Conservation (phyloP, 2,329 filamentous ascomycete genomes). For the Penicillium capsulatum region DNA sequence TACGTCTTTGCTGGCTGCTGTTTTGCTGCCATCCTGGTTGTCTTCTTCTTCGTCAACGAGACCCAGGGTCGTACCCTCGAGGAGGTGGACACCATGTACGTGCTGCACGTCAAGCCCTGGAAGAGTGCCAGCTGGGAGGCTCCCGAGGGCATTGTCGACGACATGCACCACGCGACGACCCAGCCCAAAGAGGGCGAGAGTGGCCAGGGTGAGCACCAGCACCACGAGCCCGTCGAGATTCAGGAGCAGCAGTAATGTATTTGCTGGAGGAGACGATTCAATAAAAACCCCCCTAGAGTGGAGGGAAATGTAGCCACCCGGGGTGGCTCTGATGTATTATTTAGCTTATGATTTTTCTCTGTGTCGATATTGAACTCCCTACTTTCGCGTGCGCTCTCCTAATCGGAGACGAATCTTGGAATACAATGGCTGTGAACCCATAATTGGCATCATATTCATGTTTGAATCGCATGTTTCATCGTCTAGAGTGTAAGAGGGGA, state of each 20-base stretch:
- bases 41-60: constrained; percentile 76
- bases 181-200: constrained; percentile 19
- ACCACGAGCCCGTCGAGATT: constrained; percentile 18
- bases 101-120: constrained; percentile 60
- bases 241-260: constrained; percentile 9
- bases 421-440: constrained; percentile 5
- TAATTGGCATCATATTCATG: neutral
- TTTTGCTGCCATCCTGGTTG: constrained; percentile 58
- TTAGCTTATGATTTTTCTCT: constrained; percentile 10
- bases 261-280: too few relatives aligned
- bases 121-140: constrained; percentile 53
- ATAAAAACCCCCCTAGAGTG: too few relatives aligned
- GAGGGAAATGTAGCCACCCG: too few relatives aligned
- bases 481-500: too few relatives aligned
- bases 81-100: constrained; percentile 76
- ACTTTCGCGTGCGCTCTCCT: constrained; percentile 8
- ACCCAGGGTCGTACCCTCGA: constrained; percentile 69
- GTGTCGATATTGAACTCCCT: constrained; percentile 15
- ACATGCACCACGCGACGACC: constrained; percentile 21
- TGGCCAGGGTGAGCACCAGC: constrained; percentile 18
- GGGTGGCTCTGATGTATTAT: too few relatives aligned
- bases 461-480: too few relatives aligned
- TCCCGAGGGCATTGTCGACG: constrained; percentile 30
- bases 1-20: constrained; percentile 76
- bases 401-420: constrained; percentile 10